phyloP scores from a whole-genome alignment of 495 filamentous ascomycete genomes.

The Cercophora newfieldiana region DNA sequence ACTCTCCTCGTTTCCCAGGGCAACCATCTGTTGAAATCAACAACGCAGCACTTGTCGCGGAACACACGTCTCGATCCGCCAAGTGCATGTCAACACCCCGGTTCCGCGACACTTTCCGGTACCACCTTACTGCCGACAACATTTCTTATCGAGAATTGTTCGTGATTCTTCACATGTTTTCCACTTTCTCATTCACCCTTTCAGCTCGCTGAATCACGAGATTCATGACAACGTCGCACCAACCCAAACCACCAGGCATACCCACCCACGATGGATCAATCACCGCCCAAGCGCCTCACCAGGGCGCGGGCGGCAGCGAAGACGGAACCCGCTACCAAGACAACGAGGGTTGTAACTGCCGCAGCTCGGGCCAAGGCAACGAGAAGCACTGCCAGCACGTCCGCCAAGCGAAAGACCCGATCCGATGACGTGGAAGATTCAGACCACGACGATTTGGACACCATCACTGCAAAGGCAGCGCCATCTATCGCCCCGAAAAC shows the following conservation, averaged over 20 bases:
- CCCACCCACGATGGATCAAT: constrained; percentile 42
- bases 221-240: constrained; percentile 1
- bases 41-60: constrained; percentile 20
- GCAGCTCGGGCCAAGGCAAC: constrained; percentile 43
- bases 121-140: neutral
- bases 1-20: constrained; percentile 18
- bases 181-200: neutral
- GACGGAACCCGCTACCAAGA: constrained; percentile 38
- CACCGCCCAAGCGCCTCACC: constrained; percentile 60
- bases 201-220: neutral
- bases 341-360: constrained; percentile 36
- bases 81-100: constrained; percentile 20
- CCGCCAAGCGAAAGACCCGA: constrained; percentile 49
- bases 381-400: constrained; percentile 25
- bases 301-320: constrained; percentile 58
- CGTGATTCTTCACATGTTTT: constrained; percentile 19
- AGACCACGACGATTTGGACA: constrained; percentile 35
- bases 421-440: constrained; percentile 45
- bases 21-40: constrained; percentile 25
- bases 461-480: constrained; percentile 30
- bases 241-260: neutral
- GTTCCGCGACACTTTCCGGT: neutral
- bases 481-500: constrained; percentile 30
- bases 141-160: constrained; percentile 24
- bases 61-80: constrained; percentile 13